Percentiles rank a stretch among this genome's conserved stretches.
Conservation (phyloP, 495 filamentous ascomycete genomes). For the Alectoria sarmentosa region DNA sequence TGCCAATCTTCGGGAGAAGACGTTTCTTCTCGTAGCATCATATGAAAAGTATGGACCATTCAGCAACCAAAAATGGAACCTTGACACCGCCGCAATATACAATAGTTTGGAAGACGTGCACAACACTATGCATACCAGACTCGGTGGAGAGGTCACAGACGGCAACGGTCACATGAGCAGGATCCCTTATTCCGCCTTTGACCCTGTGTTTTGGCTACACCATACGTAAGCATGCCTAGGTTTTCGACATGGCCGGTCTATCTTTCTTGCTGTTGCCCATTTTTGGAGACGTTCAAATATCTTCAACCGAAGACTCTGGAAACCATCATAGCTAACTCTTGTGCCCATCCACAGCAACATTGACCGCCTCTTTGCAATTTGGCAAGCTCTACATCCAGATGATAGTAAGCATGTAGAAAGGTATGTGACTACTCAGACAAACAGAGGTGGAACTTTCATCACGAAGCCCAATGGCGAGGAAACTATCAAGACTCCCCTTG, state of each 20-base stretch:
- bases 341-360: slow-evolving; percentile 31
- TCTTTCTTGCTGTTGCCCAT: too few species aligned
- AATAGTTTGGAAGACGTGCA: slow-evolving; percentile 39
- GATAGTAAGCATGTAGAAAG: too few species aligned
- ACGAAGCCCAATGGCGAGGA: slow-evolving; percentile 34
- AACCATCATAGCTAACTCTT: too few species aligned
- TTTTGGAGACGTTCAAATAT: too few species aligned
- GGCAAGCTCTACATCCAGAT: slow-evolving; percentile 60
- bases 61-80: neutral
- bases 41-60: neutral
- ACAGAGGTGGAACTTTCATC: slow-evolving; percentile 45
- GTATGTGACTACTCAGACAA: slow-evolving; percentile 33
- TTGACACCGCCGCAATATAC: neutral
- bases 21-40: neutral
- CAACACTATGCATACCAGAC: slow-evolving; percentile 48
- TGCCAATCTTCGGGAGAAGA: neutral
- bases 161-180: slow-evolving; percentile 57
- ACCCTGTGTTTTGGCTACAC: slow-evolving; percentile 70
- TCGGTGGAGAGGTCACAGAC: too few species aligned
- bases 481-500: slow-evolving; percentile 32
- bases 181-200: slow-evolving; percentile 57
- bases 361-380: slow-evolving; percentile 64
- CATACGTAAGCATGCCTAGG: slow-evolving; percentile 31
- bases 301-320: too few species aligned
- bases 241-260: too few species aligned